These are phyloP conservation scores for Petrea volubilis DNA, from an alignment of 257 asterid species.

Conservation along the genomic window DNA sequence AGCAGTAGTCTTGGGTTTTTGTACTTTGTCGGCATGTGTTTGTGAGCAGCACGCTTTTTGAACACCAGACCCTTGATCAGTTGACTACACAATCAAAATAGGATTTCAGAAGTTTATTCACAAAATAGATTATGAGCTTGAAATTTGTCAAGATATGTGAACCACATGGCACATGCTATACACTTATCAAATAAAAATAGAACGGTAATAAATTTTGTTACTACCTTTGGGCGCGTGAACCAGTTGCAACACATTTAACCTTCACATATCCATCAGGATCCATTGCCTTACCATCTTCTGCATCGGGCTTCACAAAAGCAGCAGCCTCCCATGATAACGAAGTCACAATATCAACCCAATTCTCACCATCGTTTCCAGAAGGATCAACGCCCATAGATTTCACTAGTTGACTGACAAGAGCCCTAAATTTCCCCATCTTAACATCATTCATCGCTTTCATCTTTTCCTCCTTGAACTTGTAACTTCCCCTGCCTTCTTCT, in stretches of 20 bases:
- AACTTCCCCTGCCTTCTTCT: conserved; percentile 61
- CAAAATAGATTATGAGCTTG: not conserved
- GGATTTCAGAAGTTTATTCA: conserved; percentile 3
- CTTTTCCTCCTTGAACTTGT: conserved; percentile 69
- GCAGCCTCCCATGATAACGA: conserved; percentile 95
- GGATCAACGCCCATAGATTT: conserved; percentile 60
- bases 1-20: conserved; percentile 73
- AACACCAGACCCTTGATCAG: conserved; percentile 83
- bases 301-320: conserved; percentile 80
- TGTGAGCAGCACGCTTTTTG: conserved; percentile 93
- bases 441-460: conserved; percentile 65
- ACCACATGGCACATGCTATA: too few relatives aligned
- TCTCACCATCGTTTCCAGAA: conserved; percentile 37
- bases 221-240: conserved; percentile 74
- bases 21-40: conserved; percentile 86
- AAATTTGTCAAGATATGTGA: conserved; percentile 1
- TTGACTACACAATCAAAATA: conserved; percentile 46
- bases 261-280: conserved; percentile 94
- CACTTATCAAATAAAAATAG: not conserved
- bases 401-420: conserved; percentile 72
- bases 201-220: not conserved
- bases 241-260: conserved; percentile 83
- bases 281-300: conserved; percentile 77
- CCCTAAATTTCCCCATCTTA: conserved; percentile 72
- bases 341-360: conserved; percentile 81